Evolutionary conservation across 176 grass and related monocot species (phyloP).

Genomic region (Zizania latifolia): DNA sequence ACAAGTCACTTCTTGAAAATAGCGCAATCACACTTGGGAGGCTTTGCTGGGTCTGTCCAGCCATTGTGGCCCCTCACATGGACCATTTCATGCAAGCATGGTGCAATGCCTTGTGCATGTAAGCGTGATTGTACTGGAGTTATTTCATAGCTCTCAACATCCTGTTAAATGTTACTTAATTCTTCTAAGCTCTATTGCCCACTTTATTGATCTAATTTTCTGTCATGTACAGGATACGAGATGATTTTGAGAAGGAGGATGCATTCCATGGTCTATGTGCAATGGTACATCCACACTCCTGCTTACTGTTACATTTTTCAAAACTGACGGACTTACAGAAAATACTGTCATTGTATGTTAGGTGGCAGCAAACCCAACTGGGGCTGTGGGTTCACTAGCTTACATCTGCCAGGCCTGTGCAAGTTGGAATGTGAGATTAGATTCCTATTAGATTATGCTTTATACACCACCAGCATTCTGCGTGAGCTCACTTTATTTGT

Average conservation of each 20-base stretch:
- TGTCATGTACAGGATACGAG: conserved; percentile 71
- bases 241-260: conserved; percentile 99
- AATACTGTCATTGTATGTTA: conserved; percentile 19
- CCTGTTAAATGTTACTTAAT: background rate
- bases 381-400: conserved; percentile 59
- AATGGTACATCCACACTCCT: conserved; percentile 35
- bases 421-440: conserved; percentile 74
- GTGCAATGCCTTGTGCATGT: conserved; percentile 87
- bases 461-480: background rate
- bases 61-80: conserved; percentile 79
- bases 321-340: background rate
- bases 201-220: background rate
- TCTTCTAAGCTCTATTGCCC: background rate
- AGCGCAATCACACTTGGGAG: conserved; percentile 96
- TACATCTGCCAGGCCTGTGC: conserved; percentile 79
- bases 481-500: conserved; percentile 10
- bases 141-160: background rate
- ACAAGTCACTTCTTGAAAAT: conserved; percentile 92
- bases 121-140: too few species aligned
- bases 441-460: background rate
- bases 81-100: conserved; percentile 95
- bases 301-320: background rate
- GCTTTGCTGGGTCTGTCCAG: conserved; percentile 91
- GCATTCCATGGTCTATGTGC: conserved; percentile 93
- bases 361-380: conserved; percentile 75